Evolutionary conservation across 1,284 basidiomycete genomes (phyloP), one percentile per base, ranked within the genome.

Genomic region (Irpex sp.): DNA sequence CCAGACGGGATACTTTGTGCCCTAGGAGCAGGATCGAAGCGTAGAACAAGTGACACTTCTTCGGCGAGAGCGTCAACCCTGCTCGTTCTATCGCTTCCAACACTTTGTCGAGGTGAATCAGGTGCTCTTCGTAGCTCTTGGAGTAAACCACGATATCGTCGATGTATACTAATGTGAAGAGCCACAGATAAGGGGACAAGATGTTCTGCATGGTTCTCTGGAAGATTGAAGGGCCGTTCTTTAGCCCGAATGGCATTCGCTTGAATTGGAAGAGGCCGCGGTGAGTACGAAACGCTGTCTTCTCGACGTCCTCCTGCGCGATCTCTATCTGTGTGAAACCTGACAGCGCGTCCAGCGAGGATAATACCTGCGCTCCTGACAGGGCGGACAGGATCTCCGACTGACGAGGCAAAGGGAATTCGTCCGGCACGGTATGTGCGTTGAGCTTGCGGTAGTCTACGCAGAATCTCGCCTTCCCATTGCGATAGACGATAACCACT

Each of bases 311-410:
- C 3, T 74, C 67, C 0, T 68, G 59, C 1, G 58, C 64, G 19
- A 81, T 73, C 11, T 69, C 68, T 0, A 81, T 59, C 61, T 82
- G 80, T 7, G 74, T 78, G 61, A 81, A 82, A 8, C 80, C 77
- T 0, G 78, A 69, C 5, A 79, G 66, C 0, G 78, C 77, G 64
- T 81, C 78, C 8, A 80, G 65, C 0, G 77, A 71, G 1, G 76
- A 72, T 2, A 80, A 66, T 6, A 71, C 74, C 62, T 76, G 72
- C 5, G 74, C 66, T 11, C 78, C 78, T 0, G 71, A 67, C 0
- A 81, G 65, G 0, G 74, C 66, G 47, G 73, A 71, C 0, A 81
- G 52, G 26, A 81, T 81, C 36, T 79, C 77, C 2, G 68, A 64
- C 61, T 79, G 77, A 34, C 72, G 60, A 1, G 79, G 79, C 11